Percentiles rank a stretch among this genome's conserved stretches.
phyloP scores from a whole-genome alignment of 106 monocot genomes.

The Ottelia alismoides region DNA sequence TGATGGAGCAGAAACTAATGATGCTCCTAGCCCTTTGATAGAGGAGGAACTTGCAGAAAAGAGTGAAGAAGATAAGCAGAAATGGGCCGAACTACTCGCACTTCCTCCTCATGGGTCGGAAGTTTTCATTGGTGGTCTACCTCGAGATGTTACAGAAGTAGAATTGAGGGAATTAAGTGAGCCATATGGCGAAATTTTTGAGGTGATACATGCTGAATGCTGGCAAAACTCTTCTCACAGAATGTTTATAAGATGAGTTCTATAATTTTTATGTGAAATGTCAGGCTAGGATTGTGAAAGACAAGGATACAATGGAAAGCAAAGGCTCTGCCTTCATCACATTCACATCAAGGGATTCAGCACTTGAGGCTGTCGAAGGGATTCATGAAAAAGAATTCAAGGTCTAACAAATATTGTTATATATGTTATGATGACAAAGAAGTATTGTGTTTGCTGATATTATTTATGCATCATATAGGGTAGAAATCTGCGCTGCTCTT shows the following conservation, averaged over 20 bases:
- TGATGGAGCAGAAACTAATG: conserved; percentile 18
- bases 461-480: conserved; percentile 35
- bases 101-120: conserved; percentile 96
- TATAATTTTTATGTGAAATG: not conserved
- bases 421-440: not conserved
- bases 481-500: conserved; percentile 77
- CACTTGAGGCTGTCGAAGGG: conserved; percentile 78
- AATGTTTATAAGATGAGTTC: not conserved
- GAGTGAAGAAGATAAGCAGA: conserved; percentile 48
- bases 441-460: not conserved
- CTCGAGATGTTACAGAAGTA: conserved; percentile 64
- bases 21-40: conserved; percentile 12
- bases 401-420: conserved; percentile 23
- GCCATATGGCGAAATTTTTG: conserved; percentile 77
- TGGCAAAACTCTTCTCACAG: not conserved
- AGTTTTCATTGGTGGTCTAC: conserved; percentile 91
- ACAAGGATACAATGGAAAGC: conserved; percentile 82
- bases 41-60: conserved; percentile 22
- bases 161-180: conserved; percentile 80
- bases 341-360: conserved; percentile 61
- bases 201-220: conserved; percentile 30
- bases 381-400: conserved; percentile 86
- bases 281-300: conserved; percentile 72
- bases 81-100: conserved; percentile 57
- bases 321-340: conserved; percentile 92